These are phyloP conservation scores for Beauveria sp. DNA, from an alignment of 2,329 filamentous ascomycete species.

Conservation along the genomic window DNA sequence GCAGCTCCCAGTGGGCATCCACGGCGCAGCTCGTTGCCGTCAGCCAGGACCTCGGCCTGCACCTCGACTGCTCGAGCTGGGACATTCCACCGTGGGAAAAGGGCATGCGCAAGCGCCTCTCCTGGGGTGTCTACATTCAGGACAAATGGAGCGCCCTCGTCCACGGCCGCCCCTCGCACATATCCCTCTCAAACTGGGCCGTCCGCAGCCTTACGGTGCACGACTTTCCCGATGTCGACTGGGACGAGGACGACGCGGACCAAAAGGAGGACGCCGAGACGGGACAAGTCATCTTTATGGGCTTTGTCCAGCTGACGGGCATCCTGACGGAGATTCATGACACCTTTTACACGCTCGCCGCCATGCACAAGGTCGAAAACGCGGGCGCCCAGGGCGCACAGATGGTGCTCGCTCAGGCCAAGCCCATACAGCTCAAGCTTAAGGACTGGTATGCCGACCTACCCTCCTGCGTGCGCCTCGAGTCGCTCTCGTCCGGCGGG, in stretches of 20 bases:
- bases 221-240: conserved; percentile 68
- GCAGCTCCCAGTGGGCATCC: conserved; percentile 73
- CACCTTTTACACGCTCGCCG: conserved; percentile 72
- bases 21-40: conserved; percentile 84
- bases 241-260: conserved; percentile 52
- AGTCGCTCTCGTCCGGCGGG: conserved; percentile 36
- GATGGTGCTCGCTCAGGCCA: conserved; percentile 65
- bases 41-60: conserved; percentile 78
- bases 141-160: conserved; percentile 85
- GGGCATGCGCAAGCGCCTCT: conserved; percentile 73
- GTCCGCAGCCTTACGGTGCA: conserved; percentile 57
- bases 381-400: conserved; percentile 64
- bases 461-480: conserved; percentile 59
- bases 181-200: conserved; percentile 64
- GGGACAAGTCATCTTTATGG: conserved; percentile 62
- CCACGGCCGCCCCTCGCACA: conserved; percentile 77
- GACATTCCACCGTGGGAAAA: conserved; percentile 84
- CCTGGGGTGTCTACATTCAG: conserved; percentile 90
- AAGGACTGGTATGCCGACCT: conserved; percentile 74
- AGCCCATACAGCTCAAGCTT: conserved; percentile 73
- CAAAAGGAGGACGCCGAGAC: conserved; percentile 59
- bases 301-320: conserved; percentile 67
- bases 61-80: conserved; percentile 81
- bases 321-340: conserved; percentile 75
- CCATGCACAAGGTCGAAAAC: conserved; percentile 59